Conservation (phyloP, 2,329 filamentous ascomycete genomes). For the Juglanconis oblonga region DNA sequence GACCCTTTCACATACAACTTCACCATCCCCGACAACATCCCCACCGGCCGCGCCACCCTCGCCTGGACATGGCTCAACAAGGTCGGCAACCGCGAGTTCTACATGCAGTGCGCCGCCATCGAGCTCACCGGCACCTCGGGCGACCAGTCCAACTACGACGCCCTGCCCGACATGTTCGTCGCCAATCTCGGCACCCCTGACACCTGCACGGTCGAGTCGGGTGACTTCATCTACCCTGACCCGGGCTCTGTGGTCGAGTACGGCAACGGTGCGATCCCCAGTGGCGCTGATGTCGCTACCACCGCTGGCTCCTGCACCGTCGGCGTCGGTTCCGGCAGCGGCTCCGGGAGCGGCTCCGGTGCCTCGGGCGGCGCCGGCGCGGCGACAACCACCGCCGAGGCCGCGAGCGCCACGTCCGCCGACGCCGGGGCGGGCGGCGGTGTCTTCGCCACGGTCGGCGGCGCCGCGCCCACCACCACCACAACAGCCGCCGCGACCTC, state of each 20-base stretch:
- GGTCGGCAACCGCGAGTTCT: conserved; percentile 90
- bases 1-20: conserved; percentile 64
- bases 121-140: conserved; percentile 56
- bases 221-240: conserved; percentile 66
- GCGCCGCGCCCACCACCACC: background rate
- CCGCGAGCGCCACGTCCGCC: conserved; percentile 17
- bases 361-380: conserved; percentile 21
- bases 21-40: conserved; percentile 67
- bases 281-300: conserved; percentile 25
- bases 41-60: conserved; percentile 73
- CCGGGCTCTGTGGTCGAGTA: conserved; percentile 58
- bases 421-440: conserved; percentile 31
- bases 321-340: conserved; percentile 22
- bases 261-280: conserved; percentile 36
- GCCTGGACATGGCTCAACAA: conserved; percentile 97
- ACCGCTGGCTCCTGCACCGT: conserved; percentile 27
- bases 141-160: conserved; percentile 49
- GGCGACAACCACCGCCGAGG: conserved; percentile 20
- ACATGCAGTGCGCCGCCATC: conserved; percentile 91
- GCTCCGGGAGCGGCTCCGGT: conserved; percentile 21
- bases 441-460: conserved; percentile 36
- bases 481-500: conserved; percentile 17
- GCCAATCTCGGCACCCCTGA: conserved; percentile 63
- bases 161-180: conserved; percentile 71
- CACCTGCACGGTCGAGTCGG: conserved; percentile 52